Evolutionary conservation across 176 grass and related monocot species (phyloP).

Genomic region (Hsuehochloa calcarea): DNA sequence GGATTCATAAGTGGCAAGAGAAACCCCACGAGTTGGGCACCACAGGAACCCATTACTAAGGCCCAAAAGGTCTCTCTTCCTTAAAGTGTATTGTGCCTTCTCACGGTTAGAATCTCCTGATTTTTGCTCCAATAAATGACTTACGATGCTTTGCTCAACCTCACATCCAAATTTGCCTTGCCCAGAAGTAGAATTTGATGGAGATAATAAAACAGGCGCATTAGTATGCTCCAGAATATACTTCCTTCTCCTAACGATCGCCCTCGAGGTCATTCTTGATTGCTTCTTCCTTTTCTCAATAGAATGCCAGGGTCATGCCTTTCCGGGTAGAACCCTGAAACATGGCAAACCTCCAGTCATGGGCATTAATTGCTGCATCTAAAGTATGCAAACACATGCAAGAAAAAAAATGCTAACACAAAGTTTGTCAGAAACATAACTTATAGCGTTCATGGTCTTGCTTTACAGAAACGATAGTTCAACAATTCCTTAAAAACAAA

Average conservation of each 20-base stretch:
- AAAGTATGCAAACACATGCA: slow-evolving; percentile 2
- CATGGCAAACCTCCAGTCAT: slow-evolving; percentile 27
- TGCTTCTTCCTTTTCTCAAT: slow-evolving; percentile 49
- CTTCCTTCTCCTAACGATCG: slow-evolving; percentile 65
- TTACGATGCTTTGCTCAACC: slow-evolving; percentile 32
- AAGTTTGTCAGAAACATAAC: background rate
- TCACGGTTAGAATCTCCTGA: slow-evolving; percentile 24
- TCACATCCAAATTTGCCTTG: slow-evolving; percentile 45
- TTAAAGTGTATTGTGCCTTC: slow-evolving; percentile 15
- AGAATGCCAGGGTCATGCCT: slow-evolving; percentile 45
- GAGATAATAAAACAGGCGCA: slow-evolving; percentile 30
- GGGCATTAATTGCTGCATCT: background rate
- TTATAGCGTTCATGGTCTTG: background rate
- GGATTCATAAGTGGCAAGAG: slow-evolving; percentile 34
- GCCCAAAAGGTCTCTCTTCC: slow-evolving; percentile 19
- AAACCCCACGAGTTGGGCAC: slow-evolving; percentile 18
- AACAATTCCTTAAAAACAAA: background rate
- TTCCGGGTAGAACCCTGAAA: slow-evolving; percentile 53
- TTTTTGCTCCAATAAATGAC: slow-evolving; percentile 28
- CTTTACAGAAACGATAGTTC: background rate
- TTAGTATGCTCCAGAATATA: slow-evolving; percentile 43
- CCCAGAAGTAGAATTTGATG: slow-evolving; percentile 40
- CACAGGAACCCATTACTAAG: slow-evolving; percentile 29
- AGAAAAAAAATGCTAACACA: background rate
- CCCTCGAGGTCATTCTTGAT: slow-evolving; percentile 69